Evolutionary conservation across 2,329 filamentous ascomycete species (phyloP).

Genomic region (Epichloe gansuensis): DNA sequence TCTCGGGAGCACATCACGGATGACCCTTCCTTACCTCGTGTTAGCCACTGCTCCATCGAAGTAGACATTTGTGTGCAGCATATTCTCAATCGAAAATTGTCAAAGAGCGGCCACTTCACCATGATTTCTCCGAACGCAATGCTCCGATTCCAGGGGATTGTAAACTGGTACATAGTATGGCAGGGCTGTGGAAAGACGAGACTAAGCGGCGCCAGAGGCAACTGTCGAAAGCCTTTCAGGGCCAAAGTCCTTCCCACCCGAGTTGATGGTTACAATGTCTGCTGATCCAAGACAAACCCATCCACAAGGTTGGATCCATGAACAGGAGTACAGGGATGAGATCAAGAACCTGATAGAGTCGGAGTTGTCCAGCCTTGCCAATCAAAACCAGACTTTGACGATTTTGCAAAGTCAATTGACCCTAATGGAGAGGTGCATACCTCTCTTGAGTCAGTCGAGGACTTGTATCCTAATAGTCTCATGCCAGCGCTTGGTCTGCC

Average conservation of each 20-base stretch:
- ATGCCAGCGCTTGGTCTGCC: constrained; percentile 32
- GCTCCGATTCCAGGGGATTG: constrained; percentile 52
- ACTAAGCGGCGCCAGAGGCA: constrained; percentile 62
- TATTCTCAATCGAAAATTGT: constrained; percentile 74
- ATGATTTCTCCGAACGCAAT: constrained; percentile 69
- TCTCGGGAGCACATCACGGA: constrained; percentile 36
- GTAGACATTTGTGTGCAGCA: constrained; percentile 82
- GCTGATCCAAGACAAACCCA: constrained; percentile 62
- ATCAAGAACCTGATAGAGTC: constrained; percentile 50
- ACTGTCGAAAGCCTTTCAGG: constrained; percentile 51
- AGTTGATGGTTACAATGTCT: constrained; percentile 80
- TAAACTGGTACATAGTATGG: constrained; percentile 89
- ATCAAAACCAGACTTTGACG: constrained; percentile 44
- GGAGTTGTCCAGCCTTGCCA: constrained; percentile 41
- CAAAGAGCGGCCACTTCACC: constrained; percentile 65
- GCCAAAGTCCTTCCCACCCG: constrained; percentile 64
- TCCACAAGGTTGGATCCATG: constrained; percentile 82
- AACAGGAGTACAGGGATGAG: constrained; percentile 65
- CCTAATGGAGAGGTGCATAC: constrained; percentile 57
- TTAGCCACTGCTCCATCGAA: constrained; percentile 81
- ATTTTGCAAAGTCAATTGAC: constrained; percentile 45
- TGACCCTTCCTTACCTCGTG: constrained; percentile 53
- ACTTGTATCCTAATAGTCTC: constrained; percentile 65
- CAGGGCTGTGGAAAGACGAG: constrained; percentile 84
- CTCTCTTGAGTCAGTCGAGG: constrained; percentile 70